phyloP scores from a whole-genome alignment of 2,329 filamentous ascomycete genomes.

The Clathrospora elynae region DNA sequence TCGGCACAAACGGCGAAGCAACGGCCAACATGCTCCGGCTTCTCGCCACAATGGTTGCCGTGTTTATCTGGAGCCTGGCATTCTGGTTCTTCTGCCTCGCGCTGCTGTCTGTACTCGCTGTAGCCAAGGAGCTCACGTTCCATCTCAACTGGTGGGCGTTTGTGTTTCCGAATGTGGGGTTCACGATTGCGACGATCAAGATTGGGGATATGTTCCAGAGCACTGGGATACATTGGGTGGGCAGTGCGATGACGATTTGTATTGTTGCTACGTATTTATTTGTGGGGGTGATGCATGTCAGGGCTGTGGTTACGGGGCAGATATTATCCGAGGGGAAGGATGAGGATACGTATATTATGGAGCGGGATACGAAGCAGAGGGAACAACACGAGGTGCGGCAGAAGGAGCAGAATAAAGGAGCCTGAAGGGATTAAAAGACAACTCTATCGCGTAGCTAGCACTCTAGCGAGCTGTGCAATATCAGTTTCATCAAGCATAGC shows the following conservation, averaged over 20 bases:
- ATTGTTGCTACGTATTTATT: slow-evolving; percentile 1
- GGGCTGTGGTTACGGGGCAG: neutral
- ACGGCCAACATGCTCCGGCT: neutral
- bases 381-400: too few relatives aligned
- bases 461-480: too few relatives aligned
- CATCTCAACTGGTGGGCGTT: slow-evolving; percentile 63
- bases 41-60: slow-evolving; percentile 1
- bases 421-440: too few relatives aligned
- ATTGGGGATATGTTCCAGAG: neutral
- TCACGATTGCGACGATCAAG: slow-evolving; percentile 35
- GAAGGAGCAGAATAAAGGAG: too few relatives aligned
- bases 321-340: neutral
- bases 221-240: neutral
- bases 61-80: slow-evolving; percentile 6
- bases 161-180: slow-evolving; percentile 47
- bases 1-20: neutral
- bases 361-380: slow-evolving; percentile 1
- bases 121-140: slow-evolving; percentile 53
- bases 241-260: neutral
- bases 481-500: too few relatives aligned
- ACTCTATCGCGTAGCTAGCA: too few relatives aligned
- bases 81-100: slow-evolving; percentile 58
- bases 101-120: slow-evolving; percentile 25
- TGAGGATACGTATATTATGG: slow-evolving; percentile 1
- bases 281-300: neutral